These are phyloP conservation scores for Euphorbia celastroides DNA, from an alignment of 441 rosid genomes.

Conservation along the genomic window DNA sequence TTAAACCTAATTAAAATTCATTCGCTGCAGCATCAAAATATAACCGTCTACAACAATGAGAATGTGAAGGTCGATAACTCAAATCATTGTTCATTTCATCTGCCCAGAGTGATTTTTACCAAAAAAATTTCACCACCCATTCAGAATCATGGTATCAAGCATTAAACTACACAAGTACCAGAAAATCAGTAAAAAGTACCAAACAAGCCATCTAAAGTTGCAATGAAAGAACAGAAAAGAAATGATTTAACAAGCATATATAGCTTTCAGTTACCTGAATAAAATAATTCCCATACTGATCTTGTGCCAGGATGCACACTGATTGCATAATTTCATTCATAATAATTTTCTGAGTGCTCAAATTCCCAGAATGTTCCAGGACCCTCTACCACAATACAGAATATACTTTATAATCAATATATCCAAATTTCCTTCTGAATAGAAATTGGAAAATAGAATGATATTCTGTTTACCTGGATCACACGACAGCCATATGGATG, in stretches of 20 bases:
- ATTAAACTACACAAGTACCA: neutral
- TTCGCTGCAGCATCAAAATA: neutral
- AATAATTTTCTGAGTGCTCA: constrained; percentile 52
- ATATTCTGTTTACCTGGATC: constrained; percentile 55
- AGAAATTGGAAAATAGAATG: neutral
- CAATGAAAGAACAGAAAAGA: neutral
- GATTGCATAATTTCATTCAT: constrained; percentile 85
- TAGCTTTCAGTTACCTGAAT: constrained; percentile 55
- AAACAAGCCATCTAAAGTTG: neutral
- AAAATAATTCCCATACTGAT: constrained; percentile 94
- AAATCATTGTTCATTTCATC: neutral
- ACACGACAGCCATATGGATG: constrained; percentile 98
- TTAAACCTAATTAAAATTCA: neutral
- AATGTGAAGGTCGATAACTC: neutral
- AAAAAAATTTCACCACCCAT: neutral
- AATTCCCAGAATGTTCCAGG: constrained; percentile 69
- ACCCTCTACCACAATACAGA: constrained; percentile 54
- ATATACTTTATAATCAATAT: constrained; percentile 15
- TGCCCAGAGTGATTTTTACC: neutral
- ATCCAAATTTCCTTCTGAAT: constrained; percentile 13
- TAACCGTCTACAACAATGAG: too few species aligned
- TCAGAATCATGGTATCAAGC: neutral
- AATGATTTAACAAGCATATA: neutral
- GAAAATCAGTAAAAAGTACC: neutral
- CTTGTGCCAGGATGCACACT: constrained; percentile 74